phyloP scores from a whole-genome alignment of 148 eudicot genomes.

The Salicornia ramosissima region DNA sequence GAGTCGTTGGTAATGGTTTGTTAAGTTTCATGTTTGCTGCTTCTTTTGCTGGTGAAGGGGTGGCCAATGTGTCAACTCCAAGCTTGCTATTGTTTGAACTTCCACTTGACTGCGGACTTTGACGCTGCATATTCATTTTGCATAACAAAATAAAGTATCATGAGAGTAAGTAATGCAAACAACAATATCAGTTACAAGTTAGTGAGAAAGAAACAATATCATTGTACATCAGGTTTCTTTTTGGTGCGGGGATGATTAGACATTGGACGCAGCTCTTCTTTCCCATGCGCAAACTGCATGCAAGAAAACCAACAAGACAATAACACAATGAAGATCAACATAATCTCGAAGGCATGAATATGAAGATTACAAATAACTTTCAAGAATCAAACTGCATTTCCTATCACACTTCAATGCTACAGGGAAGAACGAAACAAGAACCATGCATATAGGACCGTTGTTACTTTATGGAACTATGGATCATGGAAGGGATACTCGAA shows the following conservation, averaged over 20 bases:
- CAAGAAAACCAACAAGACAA: neutral
- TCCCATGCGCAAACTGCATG: conserved; percentile 53
- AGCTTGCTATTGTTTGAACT: conserved; percentile 28
- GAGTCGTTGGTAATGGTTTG: conserved; percentile 11
- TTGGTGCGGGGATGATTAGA: conserved; percentile 25
- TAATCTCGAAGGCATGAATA: neutral
- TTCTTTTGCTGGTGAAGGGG: conserved; percentile 11
- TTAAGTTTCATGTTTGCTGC: conserved; percentile 4
- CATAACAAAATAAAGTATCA: neutral
- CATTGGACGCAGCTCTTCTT: conserved; percentile 44
- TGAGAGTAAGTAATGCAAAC: neutral
- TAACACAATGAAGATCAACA: neutral
- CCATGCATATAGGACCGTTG: too few species aligned
- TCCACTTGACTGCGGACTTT: conserved; percentile 35
- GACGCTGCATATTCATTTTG: conserved; percentile 9
- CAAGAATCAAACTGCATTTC: neutral
- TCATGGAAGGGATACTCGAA: too few species aligned
- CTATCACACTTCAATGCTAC: neutral
- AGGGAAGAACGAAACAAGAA: neutral
- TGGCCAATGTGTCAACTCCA: neutral
- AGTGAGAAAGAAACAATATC: neutral
- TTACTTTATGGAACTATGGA: too few species aligned
- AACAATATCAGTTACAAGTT: neutral
- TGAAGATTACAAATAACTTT: neutral
- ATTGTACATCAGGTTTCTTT: conserved; percentile 38